Evolutionary conservation across 495 filamentous ascomycete genomes (phyloP).

Genomic region (Penicillium soppii): DNA sequence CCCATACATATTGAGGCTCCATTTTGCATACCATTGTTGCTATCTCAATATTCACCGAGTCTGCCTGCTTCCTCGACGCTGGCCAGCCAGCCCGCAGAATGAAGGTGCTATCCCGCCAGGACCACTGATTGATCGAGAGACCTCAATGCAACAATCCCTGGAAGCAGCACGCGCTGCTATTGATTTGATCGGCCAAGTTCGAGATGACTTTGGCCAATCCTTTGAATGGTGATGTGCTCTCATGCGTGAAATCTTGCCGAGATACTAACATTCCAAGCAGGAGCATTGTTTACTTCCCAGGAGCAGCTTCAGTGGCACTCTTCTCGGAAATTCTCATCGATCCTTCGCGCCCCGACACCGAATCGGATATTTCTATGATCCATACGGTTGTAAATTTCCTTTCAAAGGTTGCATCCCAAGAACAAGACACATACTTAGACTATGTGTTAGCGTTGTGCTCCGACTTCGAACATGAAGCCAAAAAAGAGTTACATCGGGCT

Average conservation of each 20-base stretch:
- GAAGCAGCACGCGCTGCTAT: slow-evolving; percentile 17
- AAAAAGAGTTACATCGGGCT: not conserved
- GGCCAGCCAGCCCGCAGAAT: not conserved
- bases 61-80: slow-evolving; percentile 2
- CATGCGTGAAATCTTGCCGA: not conserved
- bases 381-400: slow-evolving; percentile 4
- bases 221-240: slow-evolving; percentile 10
- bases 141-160: not conserved
- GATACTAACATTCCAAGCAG: not conserved
- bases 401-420: slow-evolving; percentile 8
- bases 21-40: slow-evolving; percentile 18
- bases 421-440: slow-evolving; percentile 22
- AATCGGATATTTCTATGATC: slow-evolving; percentile 10
- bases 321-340: slow-evolving; percentile 3
- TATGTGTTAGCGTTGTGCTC: slow-evolving; percentile 18
- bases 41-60: slow-evolving; percentile 15
- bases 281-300: slow-evolving; percentile 22
- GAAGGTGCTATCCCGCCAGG: not conserved
- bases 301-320: slow-evolving; percentile 14
- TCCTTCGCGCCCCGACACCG: slow-evolving; percentile 2
- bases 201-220: not conserved
- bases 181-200: slow-evolving; percentile 2
- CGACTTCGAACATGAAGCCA: slow-evolving; percentile 9
- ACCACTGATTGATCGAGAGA: not conserved
- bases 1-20: slow-evolving; percentile 17